Evolutionary conservation across 2,329 filamentous ascomycete species (phyloP).

Genomic region (Furcasterigmium furcatum): DNA sequence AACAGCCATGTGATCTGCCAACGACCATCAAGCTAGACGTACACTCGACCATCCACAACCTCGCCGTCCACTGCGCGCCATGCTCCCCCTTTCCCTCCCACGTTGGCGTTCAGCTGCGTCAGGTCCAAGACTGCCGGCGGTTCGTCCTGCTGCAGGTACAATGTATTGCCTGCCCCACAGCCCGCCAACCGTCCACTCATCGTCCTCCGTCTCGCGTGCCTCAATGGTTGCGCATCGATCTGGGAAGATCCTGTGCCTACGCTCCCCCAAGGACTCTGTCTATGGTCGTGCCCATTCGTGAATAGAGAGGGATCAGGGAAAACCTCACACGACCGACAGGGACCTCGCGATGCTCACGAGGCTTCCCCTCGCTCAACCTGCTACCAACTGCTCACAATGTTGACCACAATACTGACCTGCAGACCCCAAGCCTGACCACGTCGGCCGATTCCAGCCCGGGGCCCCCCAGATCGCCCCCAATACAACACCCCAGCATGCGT

Average conservation of each 20-base stretch:
- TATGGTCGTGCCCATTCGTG: too few relatives aligned
- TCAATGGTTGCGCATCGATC: neutral
- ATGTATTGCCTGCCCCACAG: neutral
- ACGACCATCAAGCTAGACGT: constrained; percentile 1
- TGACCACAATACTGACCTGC: too few relatives aligned
- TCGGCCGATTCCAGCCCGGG: neutral
- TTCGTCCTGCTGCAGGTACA: neutral
- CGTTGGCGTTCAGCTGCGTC: neutral
- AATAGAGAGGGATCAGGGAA: too few relatives aligned
- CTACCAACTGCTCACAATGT: too few relatives aligned
- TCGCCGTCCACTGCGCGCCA: neutral
- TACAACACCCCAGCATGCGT: neutral
- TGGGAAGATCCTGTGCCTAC: neutral
- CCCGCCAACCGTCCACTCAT: neutral
- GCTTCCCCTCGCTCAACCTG: too few relatives aligned
- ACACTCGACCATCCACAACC: too few relatives aligned
- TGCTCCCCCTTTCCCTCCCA: neutral
- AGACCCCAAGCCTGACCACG: too few relatives aligned
- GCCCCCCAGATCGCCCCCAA: neutral
- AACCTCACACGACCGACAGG: too few relatives aligned
- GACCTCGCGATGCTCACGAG: too few relatives aligned
- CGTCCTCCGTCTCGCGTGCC: neutral
- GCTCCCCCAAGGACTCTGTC: too few relatives aligned
- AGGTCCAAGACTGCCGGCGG: neutral
- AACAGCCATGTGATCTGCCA: constrained; percentile 1